These are phyloP conservation scores for Porpolomopsis calyptriformis DNA, from an alignment of 768 basidiomycete genomes.

Conservation along the genomic window DNA sequence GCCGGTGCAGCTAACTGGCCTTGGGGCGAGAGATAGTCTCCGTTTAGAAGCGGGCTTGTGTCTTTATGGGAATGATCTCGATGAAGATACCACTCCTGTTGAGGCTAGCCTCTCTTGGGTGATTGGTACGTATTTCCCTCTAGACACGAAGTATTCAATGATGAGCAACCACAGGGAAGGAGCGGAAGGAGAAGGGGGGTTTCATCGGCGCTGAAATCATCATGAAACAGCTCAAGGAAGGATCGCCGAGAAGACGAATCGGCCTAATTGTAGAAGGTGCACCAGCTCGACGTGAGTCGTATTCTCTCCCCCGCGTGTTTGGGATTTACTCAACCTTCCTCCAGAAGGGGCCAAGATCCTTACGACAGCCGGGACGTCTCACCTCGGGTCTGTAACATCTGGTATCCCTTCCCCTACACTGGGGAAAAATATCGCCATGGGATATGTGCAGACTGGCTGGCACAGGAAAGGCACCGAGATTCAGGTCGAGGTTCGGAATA, in stretches of 20 bases:
- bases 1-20: slow-evolving; percentile 74
- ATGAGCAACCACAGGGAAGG: slow-evolving; percentile 50
- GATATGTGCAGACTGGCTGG: slow-evolving; percentile 67
- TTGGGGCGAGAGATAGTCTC: slow-evolving; percentile 90
- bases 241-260: slow-evolving; percentile 66
- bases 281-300: slow-evolving; percentile 66
- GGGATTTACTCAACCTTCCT: slow-evolving; percentile 5
- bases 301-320: slow-evolving; percentile 2
- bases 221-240: slow-evolving; percentile 66
- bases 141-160: background rate
- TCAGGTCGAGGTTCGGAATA: slow-evolving; percentile 75
- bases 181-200: slow-evolving; percentile 53
- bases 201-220: slow-evolving; percentile 79
- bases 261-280: slow-evolving; percentile 76
- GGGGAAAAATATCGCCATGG: slow-evolving; percentile 93
- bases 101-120: slow-evolving; percentile 93
- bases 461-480: slow-evolving; percentile 90
- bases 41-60: slow-evolving; percentile 96
- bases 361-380: slow-evolving; percentile 39
- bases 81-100: slow-evolving; percentile 76
- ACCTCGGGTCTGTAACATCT: slow-evolving; percentile 76
- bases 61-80: slow-evolving; percentile 88
- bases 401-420: slow-evolving; percentile 92
- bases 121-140: slow-evolving; percentile 49
- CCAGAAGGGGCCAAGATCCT: slow-evolving; percentile 74